A percentile compares a stretch with the other conserved stretches of the same genome.
Conservation (phyloP, 2,329 filamentous ascomycete species). For the Fusarium napiforme region DNA sequence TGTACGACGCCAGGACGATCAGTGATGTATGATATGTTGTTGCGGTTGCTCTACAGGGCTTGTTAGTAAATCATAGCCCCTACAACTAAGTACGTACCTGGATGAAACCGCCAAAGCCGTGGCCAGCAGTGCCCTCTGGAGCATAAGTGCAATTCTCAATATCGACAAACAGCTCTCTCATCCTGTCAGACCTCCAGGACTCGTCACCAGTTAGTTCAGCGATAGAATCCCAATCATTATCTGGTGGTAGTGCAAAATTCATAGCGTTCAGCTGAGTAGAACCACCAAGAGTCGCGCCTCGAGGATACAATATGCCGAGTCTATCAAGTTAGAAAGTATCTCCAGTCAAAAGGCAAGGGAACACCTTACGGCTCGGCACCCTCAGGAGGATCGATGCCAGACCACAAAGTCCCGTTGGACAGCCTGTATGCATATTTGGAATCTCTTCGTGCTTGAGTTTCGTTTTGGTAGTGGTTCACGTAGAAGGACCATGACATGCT, state of each 20-base stretch:
- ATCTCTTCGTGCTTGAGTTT: constrained; percentile 33
- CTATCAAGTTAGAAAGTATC: rapidly evolving
- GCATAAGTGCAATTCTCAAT: constrained; percentile 58
- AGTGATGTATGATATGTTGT: constrained; percentile 34
- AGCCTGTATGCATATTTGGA: constrained; percentile 36
- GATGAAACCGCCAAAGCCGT: constrained; percentile 56
- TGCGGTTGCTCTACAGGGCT: constrained; percentile 27
- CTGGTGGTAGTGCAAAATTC: constrained; percentile 31
- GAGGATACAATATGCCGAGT: constrained; percentile 36
- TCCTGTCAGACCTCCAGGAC: constrained; percentile 54
- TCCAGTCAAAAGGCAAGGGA: rapidly evolving
- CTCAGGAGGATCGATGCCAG: constrained; percentile 48
- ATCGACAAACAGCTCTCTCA: constrained; percentile 53
- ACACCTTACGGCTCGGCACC: constrained; percentile 33
- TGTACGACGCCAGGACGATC: constrained; percentile 22
- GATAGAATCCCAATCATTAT: constrained; percentile 48
- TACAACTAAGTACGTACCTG: constrained; percentile 12
- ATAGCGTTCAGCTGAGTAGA: constrained; percentile 35
- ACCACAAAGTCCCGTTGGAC: constrained; percentile 29
- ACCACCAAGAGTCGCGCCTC: constrained; percentile 35
- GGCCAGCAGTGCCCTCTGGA: constrained; percentile 48
- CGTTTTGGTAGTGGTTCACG: constrained; percentile 64
- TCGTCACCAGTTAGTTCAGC: constrained; percentile 54
- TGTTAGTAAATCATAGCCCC: neutral
- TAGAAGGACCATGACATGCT: constrained; percentile 65